Evolutionary conservation across 164 flowering plant genomes (phyloP).

Genomic region (Dillenia suffruticosa): DNA sequence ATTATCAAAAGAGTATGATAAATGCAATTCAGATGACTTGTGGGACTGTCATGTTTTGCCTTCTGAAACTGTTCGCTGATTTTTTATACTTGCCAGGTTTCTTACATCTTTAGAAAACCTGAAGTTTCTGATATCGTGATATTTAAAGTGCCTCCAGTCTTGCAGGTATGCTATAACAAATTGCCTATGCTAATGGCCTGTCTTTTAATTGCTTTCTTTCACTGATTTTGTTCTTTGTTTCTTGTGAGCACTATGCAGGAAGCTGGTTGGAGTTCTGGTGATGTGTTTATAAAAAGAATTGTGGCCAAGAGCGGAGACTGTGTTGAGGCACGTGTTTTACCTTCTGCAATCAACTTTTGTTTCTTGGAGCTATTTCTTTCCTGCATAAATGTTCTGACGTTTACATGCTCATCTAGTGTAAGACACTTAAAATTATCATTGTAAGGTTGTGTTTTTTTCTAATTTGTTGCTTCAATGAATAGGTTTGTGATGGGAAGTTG

Average conservation of each 20-base stretch:
- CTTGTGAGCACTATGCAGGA: conserved; percentile 32
- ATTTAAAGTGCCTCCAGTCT: conserved; percentile 76
- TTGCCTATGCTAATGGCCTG: neutral
- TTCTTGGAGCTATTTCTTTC: neutral
- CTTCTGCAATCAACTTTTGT: neutral
- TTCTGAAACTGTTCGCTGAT: neutral
- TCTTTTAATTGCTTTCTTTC: neutral
- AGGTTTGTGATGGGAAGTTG: conserved; percentile 84
- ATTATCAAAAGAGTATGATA: too few species aligned
- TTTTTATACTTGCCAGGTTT: conserved; percentile 50
- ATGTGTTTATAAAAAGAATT: conserved; percentile 84
- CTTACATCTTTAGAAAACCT: conserved; percentile 75
- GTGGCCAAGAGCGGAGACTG: conserved; percentile 88
- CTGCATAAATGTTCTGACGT: neutral
- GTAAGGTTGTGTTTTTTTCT: neutral
- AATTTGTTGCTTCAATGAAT: neutral
- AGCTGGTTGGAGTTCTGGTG: conserved; percentile 61
- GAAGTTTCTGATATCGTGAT: conserved; percentile 88
- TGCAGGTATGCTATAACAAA: conserved; percentile 45
- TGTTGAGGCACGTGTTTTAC: conserved; percentile 63
- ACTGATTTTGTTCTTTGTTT: neutral
- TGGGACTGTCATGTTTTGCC: too few species aligned
- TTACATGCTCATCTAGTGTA: neutral
- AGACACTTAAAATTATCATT: neutral
- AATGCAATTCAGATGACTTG: too few species aligned